These are phyloP conservation scores for Entomortierella parvispora DNA, from an alignment of 192 early-diverging fungal genomes.

Conservation along the genomic window DNA sequence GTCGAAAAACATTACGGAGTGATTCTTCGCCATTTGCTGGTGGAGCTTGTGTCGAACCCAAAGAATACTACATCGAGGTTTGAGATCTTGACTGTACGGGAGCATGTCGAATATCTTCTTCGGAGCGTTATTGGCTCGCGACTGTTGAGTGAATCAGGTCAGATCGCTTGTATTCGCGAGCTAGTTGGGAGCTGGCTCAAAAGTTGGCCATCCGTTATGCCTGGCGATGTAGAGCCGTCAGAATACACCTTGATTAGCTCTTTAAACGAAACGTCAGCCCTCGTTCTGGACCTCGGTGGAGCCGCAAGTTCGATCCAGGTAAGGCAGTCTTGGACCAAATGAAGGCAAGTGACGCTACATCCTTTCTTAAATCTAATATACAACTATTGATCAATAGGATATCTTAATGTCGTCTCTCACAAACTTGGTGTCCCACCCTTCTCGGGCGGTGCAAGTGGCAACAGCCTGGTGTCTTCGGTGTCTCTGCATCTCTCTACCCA, in stretches of 20 bases:
- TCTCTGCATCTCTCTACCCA: conserved; percentile 73
- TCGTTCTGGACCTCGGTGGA: conserved; percentile 82
- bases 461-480: conserved; percentile 77
- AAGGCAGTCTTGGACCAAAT: conserved; percentile 4
- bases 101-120: conserved; percentile 70
- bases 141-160: conserved; percentile 82
- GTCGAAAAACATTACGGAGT: conserved; percentile 79
- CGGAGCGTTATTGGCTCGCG: conserved; percentile 79
- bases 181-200: conserved; percentile 71
- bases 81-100: conserved; percentile 70
- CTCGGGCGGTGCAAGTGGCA: conserved; percentile 76
- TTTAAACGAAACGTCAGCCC: conserved; percentile 75
- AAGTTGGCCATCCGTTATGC: conserved; percentile 61
- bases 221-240: conserved; percentile 56
- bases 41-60: conserved; percentile 65
- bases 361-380: conserved; percentile 6
- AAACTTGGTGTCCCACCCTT: conserved; percentile 73
- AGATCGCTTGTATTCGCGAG: conserved; percentile 71
- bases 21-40: conserved; percentile 75
- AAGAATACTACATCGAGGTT: conserved; percentile 59
- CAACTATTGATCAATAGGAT: conserved; percentile 53
- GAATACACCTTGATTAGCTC: conserved; percentile 76
- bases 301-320: conserved; percentile 70
- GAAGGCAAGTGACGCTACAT: background rate
- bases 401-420: conserved; percentile 75